Conservation (phyloP, 768 basidiomycete genomes). For the Trametes cubensis region DNA sequence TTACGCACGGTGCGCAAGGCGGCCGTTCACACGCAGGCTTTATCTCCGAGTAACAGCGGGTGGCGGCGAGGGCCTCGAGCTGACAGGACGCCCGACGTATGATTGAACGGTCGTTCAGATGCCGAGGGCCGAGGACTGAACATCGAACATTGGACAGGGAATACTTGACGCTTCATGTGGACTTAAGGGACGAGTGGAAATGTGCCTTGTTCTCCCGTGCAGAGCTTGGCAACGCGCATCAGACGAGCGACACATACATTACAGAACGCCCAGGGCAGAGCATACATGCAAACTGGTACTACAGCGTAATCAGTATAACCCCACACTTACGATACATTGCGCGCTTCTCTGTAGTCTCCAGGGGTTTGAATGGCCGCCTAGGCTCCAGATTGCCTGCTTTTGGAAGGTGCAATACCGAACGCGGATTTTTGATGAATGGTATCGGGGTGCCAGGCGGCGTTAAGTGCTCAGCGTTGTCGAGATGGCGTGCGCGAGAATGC, state of each 20-base stretch:
- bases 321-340: neutral
- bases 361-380: neutral
- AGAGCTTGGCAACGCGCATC: constrained; percentile 8
- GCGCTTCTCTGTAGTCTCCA: neutral
- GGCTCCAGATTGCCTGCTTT: neutral
- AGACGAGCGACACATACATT: constrained; percentile 2
- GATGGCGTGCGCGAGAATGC: constrained; percentile 55
- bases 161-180: too few relatives aligned
- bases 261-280: neutral
- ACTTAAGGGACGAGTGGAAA: neutral
- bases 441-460: neutral
- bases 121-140: too few relatives aligned
- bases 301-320: too few relatives aligned
- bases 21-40: constrained; percentile 8
- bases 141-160: too few relatives aligned
- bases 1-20: neutral
- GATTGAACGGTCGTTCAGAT: neutral
- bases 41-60: constrained; percentile 12
- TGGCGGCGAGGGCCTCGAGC: neutral
- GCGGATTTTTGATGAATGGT: neutral
- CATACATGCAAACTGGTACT: too few relatives aligned
- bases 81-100: neutral
- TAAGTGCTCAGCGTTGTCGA: constrained; percentile 47
- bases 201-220: constrained; percentile 7
- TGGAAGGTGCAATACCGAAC: too few relatives aligned